A percentile compares a stretch with the other conserved stretches of the same genome.
Conservation (phyloP, 768 basidiomycete genomes). For the Tylopilus vinaceipallidus region DNA sequence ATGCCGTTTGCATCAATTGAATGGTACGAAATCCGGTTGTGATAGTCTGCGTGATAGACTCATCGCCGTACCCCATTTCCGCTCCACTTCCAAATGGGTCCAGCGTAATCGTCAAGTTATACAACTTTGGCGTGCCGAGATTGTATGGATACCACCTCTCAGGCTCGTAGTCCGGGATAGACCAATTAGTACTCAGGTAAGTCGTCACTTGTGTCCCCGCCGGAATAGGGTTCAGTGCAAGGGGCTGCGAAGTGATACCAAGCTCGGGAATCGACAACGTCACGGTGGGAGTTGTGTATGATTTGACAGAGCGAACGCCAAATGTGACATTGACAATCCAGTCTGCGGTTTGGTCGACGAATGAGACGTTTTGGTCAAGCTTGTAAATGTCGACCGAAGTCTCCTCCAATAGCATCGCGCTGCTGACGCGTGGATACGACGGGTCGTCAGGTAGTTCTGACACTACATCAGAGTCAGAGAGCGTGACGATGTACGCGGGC, state of each 20-base stretch:
- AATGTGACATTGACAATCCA: conserved; percentile 58
- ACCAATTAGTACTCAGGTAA: conserved; percentile 45
- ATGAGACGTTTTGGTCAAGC: conserved; percentile 45
- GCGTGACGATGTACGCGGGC: conserved; percentile 50
- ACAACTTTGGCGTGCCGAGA: conserved; percentile 53
- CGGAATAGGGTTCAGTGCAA: conserved; percentile 21
- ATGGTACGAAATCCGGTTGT: conserved; percentile 62
- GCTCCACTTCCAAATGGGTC: conserved; percentile 19
- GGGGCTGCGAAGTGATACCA: conserved; percentile 35
- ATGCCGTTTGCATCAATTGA: conserved; percentile 47
- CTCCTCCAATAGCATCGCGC: conserved; percentile 48
- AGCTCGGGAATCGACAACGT: conserved; percentile 49
- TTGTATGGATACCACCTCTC: conserved; percentile 56
- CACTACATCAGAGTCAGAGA: conserved; percentile 26
- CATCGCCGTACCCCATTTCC: conserved; percentile 7
- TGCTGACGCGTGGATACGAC: conserved; percentile 18
- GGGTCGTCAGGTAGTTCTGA: conserved; percentile 26
- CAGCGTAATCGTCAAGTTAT: conserved; percentile 47
- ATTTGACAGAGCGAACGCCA: conserved; percentile 42
- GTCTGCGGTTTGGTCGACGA: conserved; percentile 44
- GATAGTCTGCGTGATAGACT: conserved; percentile 37
- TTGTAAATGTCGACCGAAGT: conserved; percentile 55
- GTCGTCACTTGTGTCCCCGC: conserved; percentile 29
- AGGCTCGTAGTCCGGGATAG: conserved; percentile 44
- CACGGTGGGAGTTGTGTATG: conserved; percentile 36